Base-by-base conservation (phyloP, 768 basidiomycete species). In the Inosperma sp. region DNA sequence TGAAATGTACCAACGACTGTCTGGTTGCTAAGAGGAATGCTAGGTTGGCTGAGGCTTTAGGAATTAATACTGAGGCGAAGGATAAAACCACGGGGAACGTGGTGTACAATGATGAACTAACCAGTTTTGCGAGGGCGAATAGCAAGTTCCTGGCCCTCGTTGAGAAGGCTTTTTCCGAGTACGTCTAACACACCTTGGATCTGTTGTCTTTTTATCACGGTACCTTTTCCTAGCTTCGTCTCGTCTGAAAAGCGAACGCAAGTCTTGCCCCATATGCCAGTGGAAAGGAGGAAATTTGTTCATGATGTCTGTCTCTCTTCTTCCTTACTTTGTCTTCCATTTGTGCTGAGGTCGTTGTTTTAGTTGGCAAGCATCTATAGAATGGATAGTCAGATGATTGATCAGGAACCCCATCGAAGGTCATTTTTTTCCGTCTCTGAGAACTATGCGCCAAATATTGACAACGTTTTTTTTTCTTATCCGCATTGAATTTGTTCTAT, bases 1-100 rank as follows among this genome's bases (percentile, higher is more conserved):
- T n/a, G n/a, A 86, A 87, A 56, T 99, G 96, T 62, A 81, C 82
- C 13, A 84, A 79, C 37, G 91, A 95, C 36, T 99, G 96, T 58
- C 74, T 72, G 30, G 73, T 92, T 43, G 88, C 85, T 36, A 88
- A 94, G 63, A 80, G 96, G 9, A 97, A 96, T 58, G 89, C 85
- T 0, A 72, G 82, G 29, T 68, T 99, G 7, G 96, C 96, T 1
- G 92, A 93, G 31, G 96, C 96, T 2, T 68, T 99, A 4, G 93
- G 94, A 0, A 95, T 98, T 60, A 84, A 71, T 31, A 66, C 77
- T 13, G 76, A 82, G 36, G 68, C 64, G 6, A 69, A 73, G 14
- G 77, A 72, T 40, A 66, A 68, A 54, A 60, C n/a, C n/a, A n/a
- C 56, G 16, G 50, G 48, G 1, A 67, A 68, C 43, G 77, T 76